Percentiles rank a stretch among this genome's conserved stretches.
These are phyloP conservation scores for Eucalyptus polyanthemos DNA, from an alignment of 345 rosid genomes.

Conservation along the genomic window DNA sequence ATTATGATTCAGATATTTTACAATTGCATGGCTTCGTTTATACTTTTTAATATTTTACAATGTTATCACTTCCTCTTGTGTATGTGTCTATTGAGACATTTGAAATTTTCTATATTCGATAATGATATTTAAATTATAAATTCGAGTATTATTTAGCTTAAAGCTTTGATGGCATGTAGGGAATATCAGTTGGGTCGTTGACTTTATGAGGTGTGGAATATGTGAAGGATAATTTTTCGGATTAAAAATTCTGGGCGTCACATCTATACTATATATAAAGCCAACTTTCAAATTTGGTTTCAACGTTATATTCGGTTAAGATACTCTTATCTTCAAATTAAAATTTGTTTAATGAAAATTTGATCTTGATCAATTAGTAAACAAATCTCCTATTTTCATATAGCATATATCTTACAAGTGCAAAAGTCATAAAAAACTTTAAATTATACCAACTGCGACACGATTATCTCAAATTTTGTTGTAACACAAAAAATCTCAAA, in stretches of 20 bases:
- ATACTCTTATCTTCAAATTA: not conserved
- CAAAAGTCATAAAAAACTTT: not conserved
- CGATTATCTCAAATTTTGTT: fast-evolving
- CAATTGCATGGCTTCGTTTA: not conserved
- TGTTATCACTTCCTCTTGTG: not conserved
- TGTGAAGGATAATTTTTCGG: no score
- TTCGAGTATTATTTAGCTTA: no score
- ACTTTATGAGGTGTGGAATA: no score
- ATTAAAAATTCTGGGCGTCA: fast-evolving
- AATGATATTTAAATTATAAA: no score
- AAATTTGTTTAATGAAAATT: not conserved
- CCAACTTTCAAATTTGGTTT: not conserved
- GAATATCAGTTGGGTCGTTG: no score
- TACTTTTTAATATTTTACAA: not conserved
- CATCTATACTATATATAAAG: not conserved
- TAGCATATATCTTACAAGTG: not conserved
- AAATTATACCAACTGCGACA: fast-evolving
- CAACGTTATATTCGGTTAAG: not conserved
- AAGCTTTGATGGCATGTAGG: no score
- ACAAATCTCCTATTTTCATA: not conserved
- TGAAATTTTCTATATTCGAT: no score
- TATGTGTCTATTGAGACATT: no score
- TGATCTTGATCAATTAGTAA: not conserved
- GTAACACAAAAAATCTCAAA: fast-evolving
- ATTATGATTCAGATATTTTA: no score